Base-by-base conservation (phyloP, 164 flowering plant genomes). In the Aristolochia contorta region DNA sequence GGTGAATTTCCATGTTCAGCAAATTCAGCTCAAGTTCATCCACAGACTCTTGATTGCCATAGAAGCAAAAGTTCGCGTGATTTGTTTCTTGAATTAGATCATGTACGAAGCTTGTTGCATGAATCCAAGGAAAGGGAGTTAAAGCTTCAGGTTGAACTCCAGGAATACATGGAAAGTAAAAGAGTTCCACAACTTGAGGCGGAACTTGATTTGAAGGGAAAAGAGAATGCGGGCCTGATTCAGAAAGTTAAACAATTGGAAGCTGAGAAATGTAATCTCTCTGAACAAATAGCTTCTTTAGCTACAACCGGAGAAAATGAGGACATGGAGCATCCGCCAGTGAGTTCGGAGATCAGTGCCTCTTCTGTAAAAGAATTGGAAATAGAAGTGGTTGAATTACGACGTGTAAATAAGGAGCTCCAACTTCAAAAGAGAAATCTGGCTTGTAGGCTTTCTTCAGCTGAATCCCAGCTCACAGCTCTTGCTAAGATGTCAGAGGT, bases 361-460 rank as follows among this genome's bases (percentile, higher is more conserved):
- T 9, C 19, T 10, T 21, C 49, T 2, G 50, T 61, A 21, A 56
- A 65, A 25, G 67, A 71, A 65, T 71, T 82, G 8, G 95, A 85
- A 53, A 73, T 91, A 80, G 97, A 91, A 70, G 84, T 85, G 32
- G 72, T 91, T 20, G 86, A 84, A 71, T 63, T 91, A 67, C 81
- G 93, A 65, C 77, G 97, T 2, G 33, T 84, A 61, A 91, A 87
- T 62, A 87, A 81, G 79, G 97, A 91, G 72, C 75, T 91, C 15
- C 97, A 91, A 78, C 77, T 85, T 62, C 79, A 91, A 54, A 87
- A 87, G 80, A 78, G 96, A 65, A 78, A 77, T 66, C 79, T 86
- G 43, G 48, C 83, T 69, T 80, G 85, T 68, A 78, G 69, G 57
- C 74, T 91, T 41, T 70, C 89, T 54, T 70, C 89, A 0, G 51